Evolutionary conservation across 176 grass and related monocot genomes (phyloP).

Genomic region (Triticum dicoccoides): DNA sequence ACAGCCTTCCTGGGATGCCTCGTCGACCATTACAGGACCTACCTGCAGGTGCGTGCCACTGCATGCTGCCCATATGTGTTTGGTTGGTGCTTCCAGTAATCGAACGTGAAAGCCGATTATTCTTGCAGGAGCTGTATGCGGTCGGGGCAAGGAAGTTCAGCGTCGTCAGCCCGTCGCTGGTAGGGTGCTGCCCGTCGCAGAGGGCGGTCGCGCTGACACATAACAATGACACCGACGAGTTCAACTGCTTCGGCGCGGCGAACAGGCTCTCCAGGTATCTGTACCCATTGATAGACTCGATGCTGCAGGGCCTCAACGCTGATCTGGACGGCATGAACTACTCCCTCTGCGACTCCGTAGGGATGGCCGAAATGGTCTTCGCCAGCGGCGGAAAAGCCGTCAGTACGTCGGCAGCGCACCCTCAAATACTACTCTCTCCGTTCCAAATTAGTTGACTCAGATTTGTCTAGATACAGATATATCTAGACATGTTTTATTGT

Average conservation of each 20-base stretch:
- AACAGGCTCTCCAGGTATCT: constrained; percentile 29
- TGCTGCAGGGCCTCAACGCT: constrained; percentile 9
- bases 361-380: neutral
- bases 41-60: constrained; percentile 31
- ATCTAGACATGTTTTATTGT: no score
- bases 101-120: no score
- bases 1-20: constrained; percentile 20
- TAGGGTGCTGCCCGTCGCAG: constrained; percentile 54
- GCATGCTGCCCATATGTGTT: no score
- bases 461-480: no score
- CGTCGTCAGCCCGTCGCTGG: constrained; percentile 29
- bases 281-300: neutral
- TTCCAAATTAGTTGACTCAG: no score
- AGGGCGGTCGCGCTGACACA: neutral
- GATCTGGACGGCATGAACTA: constrained; percentile 44
- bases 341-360: constrained; percentile 26
- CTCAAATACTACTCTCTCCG: no score
- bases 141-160: constrained; percentile 49
- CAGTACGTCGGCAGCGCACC: neutral
- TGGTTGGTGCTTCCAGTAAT: no score
- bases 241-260: constrained; percentile 14
- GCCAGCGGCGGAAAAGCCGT: no score
- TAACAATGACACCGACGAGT: neutral
- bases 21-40: constrained; percentile 25
- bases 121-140: constrained; percentile 35